Percentiles rank a stretch among this genome's conserved stretches.
Evolutionary conservation across 352 stramenopile genomes (phyloP).

Genomic region (Blastocystis sp.): DNA sequence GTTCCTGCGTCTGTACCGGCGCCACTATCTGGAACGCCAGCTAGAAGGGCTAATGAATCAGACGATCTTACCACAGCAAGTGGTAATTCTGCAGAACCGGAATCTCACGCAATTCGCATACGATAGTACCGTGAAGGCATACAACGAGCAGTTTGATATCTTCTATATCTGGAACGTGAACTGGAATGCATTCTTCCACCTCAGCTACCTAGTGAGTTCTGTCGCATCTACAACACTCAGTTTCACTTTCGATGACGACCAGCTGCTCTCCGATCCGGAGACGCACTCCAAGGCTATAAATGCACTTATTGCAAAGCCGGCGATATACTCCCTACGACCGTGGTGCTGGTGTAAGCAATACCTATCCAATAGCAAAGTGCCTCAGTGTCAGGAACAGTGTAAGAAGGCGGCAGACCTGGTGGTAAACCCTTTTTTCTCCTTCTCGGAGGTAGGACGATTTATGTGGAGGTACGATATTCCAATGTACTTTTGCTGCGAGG

Average conservation of each 20-base stretch:
- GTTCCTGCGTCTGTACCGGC: constrained; percentile 29
- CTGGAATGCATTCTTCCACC: constrained; percentile 57
- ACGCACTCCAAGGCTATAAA: constrained; percentile 4
- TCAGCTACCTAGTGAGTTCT: neutral
- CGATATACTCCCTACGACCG: constrained; percentile 7
- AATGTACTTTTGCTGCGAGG: constrained; percentile 46
- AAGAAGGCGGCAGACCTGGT: neutral
- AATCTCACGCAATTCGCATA: constrained; percentile 29
- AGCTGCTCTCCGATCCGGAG: neutral
- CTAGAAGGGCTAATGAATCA: neutral
- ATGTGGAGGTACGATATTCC: constrained; percentile 65
- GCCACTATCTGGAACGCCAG: constrained; percentile 9
- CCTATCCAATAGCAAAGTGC: neutral
- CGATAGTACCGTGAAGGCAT: neutral
- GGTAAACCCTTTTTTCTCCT: constrained; percentile 47
- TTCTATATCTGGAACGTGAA: constrained; percentile 43
- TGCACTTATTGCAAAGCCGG: neutral
- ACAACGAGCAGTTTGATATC: neutral
- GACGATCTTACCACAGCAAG: constrained; percentile 1
- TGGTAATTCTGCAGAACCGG: constrained; percentile 34
- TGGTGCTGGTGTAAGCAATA: constrained; percentile 59
- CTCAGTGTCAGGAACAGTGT: neutral
- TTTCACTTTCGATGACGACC: constrained; percentile 55
- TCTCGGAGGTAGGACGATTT: constrained; percentile 21
- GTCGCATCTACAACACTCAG: neutral